phyloP scores from a whole-genome alignment of 441 rosid species.

The Populus trichocarpa region DNA sequence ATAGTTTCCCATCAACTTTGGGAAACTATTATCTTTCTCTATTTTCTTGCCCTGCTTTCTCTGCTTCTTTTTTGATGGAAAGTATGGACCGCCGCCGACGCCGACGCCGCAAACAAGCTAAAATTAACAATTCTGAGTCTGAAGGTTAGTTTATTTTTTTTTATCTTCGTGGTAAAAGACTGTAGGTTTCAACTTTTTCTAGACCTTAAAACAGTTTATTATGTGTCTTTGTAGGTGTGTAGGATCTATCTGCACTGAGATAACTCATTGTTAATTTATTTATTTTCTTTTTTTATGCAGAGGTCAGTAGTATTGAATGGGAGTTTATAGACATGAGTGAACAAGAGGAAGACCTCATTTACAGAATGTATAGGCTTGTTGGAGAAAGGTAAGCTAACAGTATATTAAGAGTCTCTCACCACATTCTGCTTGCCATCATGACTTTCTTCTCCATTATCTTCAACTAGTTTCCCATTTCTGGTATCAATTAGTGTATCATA shows the following conservation, averaged over 20 bases:
- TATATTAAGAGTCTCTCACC: too few relatives aligned
- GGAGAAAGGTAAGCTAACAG: constrained; percentile 53
- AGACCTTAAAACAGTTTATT: neutral
- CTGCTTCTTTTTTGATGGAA: neutral
- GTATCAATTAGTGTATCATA: neutral
- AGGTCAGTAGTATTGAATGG: constrained; percentile 74
- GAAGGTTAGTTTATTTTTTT: constrained; percentile 34
- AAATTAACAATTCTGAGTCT: constrained; percentile 22
- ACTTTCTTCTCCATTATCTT: neutral
- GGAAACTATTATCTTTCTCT: neutral
- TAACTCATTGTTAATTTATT: neutral
- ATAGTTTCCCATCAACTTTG: neutral
- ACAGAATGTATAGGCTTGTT: constrained; percentile 66
- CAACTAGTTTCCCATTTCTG: neutral
- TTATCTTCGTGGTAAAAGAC: neutral
- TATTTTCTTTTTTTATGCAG: constrained; percentile 25
- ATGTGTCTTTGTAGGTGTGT: neutral
- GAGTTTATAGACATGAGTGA: constrained; percentile 56
- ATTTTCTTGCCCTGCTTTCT: neutral
- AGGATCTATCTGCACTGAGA: neutral
- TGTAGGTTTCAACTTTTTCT: neutral
- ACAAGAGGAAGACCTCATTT: constrained; percentile 77
- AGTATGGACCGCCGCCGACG: neutral
- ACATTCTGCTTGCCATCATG: neutral
- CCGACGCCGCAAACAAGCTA: neutral